Evolutionary conservation across 2,329 filamentous ascomycete species (phyloP), one percentile per base, ranked within the genome.

Genomic region (Periconia macrospinosa): DNA sequence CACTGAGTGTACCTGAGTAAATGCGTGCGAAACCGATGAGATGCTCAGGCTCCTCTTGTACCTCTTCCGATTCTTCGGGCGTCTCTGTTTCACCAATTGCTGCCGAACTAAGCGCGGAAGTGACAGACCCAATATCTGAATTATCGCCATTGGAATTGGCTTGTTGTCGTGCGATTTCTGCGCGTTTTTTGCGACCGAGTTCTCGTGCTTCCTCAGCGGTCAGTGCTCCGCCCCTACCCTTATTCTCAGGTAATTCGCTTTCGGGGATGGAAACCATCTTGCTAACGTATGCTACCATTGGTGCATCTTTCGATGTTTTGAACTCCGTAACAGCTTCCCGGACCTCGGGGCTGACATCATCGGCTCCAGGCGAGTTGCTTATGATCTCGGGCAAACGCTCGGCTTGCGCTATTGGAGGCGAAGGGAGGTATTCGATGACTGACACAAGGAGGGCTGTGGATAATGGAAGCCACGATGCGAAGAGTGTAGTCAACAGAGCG

Each of bases 201-300:
- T 97, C 92, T 60, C 90, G 81, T 3, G 94, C 94, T 75, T 97
- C 94, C 58, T 96, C 94, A 1, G 91, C 89, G 40, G 85, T 96
- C 67, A 97, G 82, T 42, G 86, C 76, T 18, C 77, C 86, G 15
- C 76, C 73, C 15, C 86, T 82, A 44, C 91, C 83, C 73, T 89
- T 95, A 72, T 96, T 96, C 49, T 93, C 85, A 0, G 91, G 90
- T 6, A 99, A 79, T 65, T 99, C 93, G 73, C 91, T 97, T 67
- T 95, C 91, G 0, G 92, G 93, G 13, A 99, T 83, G 0, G 94
- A 94, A 1, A 97, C 90, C 92, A 99, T 97, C 73, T 99, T 99
- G 76, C 93, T 97, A 56, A 99, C 90, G 61, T 96, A 99, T 9
- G 91, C 93, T 1, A 99, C 91, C 0, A 96, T 86, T 0, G 93